Evolutionary conservation across 352 stramenopile species (phyloP).

Genomic region (Phytophthora pini): DNA sequence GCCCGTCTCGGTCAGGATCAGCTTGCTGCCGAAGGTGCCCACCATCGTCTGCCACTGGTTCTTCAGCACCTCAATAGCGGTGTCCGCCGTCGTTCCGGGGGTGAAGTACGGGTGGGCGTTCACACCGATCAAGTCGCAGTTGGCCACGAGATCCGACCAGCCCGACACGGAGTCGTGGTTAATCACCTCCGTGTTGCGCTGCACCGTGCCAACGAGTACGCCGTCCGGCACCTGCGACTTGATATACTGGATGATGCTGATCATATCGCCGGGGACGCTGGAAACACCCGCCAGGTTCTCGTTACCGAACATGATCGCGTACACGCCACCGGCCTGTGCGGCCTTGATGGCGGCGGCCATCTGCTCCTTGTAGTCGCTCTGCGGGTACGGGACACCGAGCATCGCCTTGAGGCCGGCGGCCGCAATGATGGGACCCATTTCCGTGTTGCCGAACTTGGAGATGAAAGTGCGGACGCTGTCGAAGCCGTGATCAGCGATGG

Average conservation of each 20-base stretch:
- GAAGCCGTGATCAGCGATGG: constrained; percentile 57
- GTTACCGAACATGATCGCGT: constrained; percentile 67
- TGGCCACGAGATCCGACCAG: constrained; percentile 35
- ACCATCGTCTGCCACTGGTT: constrained; percentile 45
- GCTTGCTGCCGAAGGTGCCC: constrained; percentile 36
- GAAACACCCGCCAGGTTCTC: constrained; percentile 46
- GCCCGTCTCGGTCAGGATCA: constrained; percentile 52
- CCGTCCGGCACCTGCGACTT: constrained; percentile 42
- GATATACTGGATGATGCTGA: constrained; percentile 49
- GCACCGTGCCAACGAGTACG: constrained; percentile 61
- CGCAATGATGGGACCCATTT: constrained; percentile 52
- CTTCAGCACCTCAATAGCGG: constrained; percentile 42
- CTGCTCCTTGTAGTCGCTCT: constrained; percentile 45
- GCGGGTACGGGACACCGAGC: constrained; percentile 54
- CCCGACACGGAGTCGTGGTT: constrained; percentile 19
- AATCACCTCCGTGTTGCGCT: constrained; percentile 60
- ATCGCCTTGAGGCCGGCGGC: constrained; percentile 43
- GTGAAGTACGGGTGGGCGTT: constrained; percentile 63
- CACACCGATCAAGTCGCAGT: constrained; percentile 46
- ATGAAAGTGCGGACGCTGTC: constrained; percentile 66
- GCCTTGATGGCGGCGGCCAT: constrained; percentile 42
- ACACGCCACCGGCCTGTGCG: constrained; percentile 43
- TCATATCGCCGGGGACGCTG: constrained; percentile 39
- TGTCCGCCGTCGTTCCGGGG: constrained; percentile 14
- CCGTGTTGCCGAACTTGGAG: constrained; percentile 46